Evolutionary conservation across 208 protist species (phyloP), one percentile per base, ranked within the genome.

Genomic region (Angomonas ambiguus): DNA sequence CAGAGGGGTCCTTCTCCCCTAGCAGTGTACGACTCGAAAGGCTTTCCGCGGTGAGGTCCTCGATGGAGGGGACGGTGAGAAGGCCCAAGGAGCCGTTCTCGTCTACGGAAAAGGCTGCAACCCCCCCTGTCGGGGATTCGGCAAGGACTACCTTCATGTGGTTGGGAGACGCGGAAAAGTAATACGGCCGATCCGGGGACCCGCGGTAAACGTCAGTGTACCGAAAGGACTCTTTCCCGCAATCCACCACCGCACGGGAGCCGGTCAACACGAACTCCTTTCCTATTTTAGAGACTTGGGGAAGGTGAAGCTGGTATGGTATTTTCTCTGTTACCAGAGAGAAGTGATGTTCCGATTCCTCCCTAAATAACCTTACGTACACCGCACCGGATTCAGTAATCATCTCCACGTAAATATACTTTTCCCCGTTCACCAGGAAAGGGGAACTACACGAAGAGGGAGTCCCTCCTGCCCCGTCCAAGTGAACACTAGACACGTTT

Each of bases 111-210:
- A 87, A 84, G 33, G 82, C 78, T 25, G 78, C 82, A 31, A 87
- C 67, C 49, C 77, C 77, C 51, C 69, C 68, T 53, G 81, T 72
- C 30, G 77, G 67, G 0, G 84, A 65, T 53, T 76, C 60, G 33
- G 82, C 65, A 10, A 85, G 49, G 16, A 74, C 71, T 24, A 84
- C 82, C 69, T 84, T 84, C 78, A 87, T 84, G 53, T 84, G 74
- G 61, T 84, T 69, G 1, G 82, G 77, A 8, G 77, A 75, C 2
- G 71, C 79, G 10, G 82, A 84, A 62, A 82, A 87, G 71, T 87
- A 84, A 38, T 38, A 60, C 56, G 80, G 10, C 1, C 62, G 58
- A n/a, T 62, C 51, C 38, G 62, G 61, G 32, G 25, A 35, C 16
- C 68, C 61, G 4, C 53, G 59, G 51, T 73, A 73, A 5, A 73